Base-by-base conservation (phyloP, 2,329 filamentous ascomycete genomes). In the Apiospora malaysiana region DNA sequence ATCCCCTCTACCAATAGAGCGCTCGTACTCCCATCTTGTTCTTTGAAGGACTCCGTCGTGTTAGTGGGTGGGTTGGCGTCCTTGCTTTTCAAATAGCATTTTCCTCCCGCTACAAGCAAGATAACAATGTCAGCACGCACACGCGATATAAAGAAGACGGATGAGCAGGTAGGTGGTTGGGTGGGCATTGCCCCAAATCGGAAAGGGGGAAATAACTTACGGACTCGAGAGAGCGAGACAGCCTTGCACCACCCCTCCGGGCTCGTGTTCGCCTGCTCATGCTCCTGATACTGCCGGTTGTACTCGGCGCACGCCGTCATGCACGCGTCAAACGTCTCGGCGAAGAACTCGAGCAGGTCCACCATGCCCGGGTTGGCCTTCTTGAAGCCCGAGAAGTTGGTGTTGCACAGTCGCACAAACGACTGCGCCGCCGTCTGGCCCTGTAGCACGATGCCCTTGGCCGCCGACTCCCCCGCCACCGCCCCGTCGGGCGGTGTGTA, bases 271-370 rank as follows among this genome's bases (percentile, higher is more conserved):
- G 18, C 18, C 27, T 32, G 3, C 25, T 16, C 51, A 1, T 8
- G 2, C 27, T 21, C 10, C 16, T 32, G 51, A 16, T 56, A 32
- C 51, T 56, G 51, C 1, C 25, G 66, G 59, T 78, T 78, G 40
- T 77, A 78, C 68, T 75, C 75, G 5, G 76, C 77, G 67, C 77
- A 78, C 25, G 76, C 72, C 65, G 73, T 72, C 63, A 78, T 76
- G 51, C 77, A 78, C 23, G 76, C 73, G 69, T 77, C 77, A 1
- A 78, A 71, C 7, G 75, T 76, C 27, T 75, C 74, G 70, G 75
- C 76, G 67, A 72, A 76, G 12, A 77, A 76, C 23, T 72, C 69
- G 9, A 75, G 32, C 45, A 78, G 76, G 65, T 78, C 73, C 14
- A 9, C 16, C 25, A 59, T 18, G 14, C 25, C 25, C 25, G 27